Evolutionary conservation across 2,329 filamentous ascomycete genomes (phyloP).

Genomic region (Aureobasidium melanogenum): DNA sequence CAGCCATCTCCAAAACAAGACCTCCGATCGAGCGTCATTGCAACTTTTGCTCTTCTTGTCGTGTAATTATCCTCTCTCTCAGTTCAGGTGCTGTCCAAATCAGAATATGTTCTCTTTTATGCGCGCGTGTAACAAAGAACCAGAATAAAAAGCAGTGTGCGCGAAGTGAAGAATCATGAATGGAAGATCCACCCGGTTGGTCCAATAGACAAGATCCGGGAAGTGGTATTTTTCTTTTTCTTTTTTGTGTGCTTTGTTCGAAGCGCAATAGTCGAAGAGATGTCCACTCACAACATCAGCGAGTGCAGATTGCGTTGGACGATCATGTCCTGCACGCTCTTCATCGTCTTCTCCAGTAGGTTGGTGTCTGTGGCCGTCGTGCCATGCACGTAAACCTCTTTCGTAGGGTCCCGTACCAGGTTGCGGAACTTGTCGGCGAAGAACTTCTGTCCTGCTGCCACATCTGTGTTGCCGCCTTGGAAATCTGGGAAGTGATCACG

Average conservation of each 20-base stretch:
- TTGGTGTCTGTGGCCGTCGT: conserved; percentile 45
- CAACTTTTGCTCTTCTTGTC: not conserved
- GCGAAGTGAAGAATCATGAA: not conserved
- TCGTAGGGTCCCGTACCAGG: conserved; percentile 40
- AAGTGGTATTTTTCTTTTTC: not conserved
- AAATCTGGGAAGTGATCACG: conserved; percentile 43
- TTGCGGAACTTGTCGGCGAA: conserved; percentile 44
- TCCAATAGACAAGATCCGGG: not conserved
- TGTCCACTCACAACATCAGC: conserved; percentile 33
- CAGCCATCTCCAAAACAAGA: not conserved
- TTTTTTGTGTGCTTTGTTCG: not conserved
- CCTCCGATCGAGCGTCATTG: not conserved
- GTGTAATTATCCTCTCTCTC: not conserved
- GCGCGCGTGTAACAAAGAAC: not conserved
- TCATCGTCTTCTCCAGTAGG: conserved; percentile 44
- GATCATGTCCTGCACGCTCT: conserved; percentile 46
- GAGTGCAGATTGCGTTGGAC: conserved; percentile 44
- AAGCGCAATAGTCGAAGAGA: not conserved
- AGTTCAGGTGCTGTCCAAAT: conserved; percentile 5
- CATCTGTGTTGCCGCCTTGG: conserved; percentile 34
- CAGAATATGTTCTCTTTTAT: not conserved
- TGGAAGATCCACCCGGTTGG: not conserved
- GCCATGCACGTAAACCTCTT: conserved; percentile 45
- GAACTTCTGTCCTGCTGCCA: conserved; percentile 41
- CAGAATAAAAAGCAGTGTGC: not conserved